Evolutionary conservation across 305 asterid species (phyloP), one percentile per base, ranked within the genome.

Genomic region (Ajuga reptans): DNA sequence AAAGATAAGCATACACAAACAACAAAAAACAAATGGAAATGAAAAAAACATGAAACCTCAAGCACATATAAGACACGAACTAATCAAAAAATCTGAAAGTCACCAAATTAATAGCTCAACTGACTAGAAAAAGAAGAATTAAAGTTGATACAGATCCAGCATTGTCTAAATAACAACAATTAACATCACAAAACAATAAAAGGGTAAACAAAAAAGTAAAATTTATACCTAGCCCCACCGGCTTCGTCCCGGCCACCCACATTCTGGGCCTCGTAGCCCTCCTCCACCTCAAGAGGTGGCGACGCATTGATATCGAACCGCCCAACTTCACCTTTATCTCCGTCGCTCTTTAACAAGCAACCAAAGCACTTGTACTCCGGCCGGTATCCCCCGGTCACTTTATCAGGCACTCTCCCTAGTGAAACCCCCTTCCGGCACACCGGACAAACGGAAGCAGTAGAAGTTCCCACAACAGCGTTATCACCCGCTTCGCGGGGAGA

Each of bases 211-310:
- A 57, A 73, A 64, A 74, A 47, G 60, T 36, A 69, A 78, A 77
- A 74, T 18, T 31, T 74, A 31, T 82, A 87, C 94, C 82, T 83
- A 82, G 72, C 78, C 14, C 83, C 85, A 43, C 72, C 78, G 46
- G 75, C 43, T 47, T 78, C 81, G 36, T 62, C 53, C 45, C 72
- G 78, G 72, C 73, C 59, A 9, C 66, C 77, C 46, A 53, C 59
- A 66, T 62, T 75, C 34, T 61, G 74, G n/a, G 68, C 65, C 41
- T 70, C 58, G 39, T 51, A 80, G 47, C 73, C 83, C 16, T 84
- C 89, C 71, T 80, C 89, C 51, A 68, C 78, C 75, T 86, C 91
- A 15, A 72, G 77, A 1, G 89, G 89, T 1, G 92, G 89, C 4
- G 92, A 70, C 18, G 90, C 82, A 62, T 83, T 84, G 65, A 87